Evolutionary conservation across 768 basidiomycete species (phyloP).

Genomic region (Boletellus emodensis): DNA sequence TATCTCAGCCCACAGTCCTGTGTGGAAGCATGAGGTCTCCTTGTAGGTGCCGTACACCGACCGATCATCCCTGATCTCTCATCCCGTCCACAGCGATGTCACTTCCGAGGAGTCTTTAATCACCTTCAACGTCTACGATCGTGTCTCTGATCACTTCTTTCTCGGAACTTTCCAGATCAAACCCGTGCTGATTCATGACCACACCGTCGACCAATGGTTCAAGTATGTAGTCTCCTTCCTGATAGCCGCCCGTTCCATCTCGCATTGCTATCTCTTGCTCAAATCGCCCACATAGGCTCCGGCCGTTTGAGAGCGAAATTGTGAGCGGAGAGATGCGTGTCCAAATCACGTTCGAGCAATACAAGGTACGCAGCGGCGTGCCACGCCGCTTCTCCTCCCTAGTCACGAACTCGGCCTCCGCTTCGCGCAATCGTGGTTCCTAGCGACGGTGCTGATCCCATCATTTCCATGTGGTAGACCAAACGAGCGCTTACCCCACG

Average conservation of each 20-base stretch:
- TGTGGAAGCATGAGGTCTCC: constrained; percentile 98
- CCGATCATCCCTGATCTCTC: constrained; percentile 16
- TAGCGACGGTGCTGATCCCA: constrained; percentile 17
- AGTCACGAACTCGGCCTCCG: constrained; percentile 21
- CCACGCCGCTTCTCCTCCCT: constrained; percentile 22
- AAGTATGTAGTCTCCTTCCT: constrained; percentile 54
- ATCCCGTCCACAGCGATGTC: constrained; percentile 67
- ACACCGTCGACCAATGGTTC: constrained; percentile 96
- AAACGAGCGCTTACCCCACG: constrained; percentile 86
- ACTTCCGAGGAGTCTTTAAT: constrained; percentile 82
- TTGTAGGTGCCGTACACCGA: constrained; percentile 62
- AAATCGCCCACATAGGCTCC: constrained; percentile 46
- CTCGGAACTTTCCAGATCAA: constrained; percentile 89
- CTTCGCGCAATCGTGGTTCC: constrained; percentile 23
- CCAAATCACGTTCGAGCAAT: constrained; percentile 90
- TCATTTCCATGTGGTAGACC: constrained; percentile 45
- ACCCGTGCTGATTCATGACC: constrained; percentile 86
- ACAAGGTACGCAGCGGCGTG: constrained; percentile 53
- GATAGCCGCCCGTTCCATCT: constrained; percentile 11
- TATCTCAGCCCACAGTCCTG: constrained; percentile 78
- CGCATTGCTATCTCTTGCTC: constrained; percentile 12
- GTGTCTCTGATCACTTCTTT: constrained; percentile 79
- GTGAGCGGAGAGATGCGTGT: constrained; percentile 93
- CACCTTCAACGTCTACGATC: constrained; percentile 90
- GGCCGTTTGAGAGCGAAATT: constrained; percentile 71